A percentile compares a stretch with the other conserved stretches of the same genome.
phyloP scores from a whole-genome alignment of 768 basidiomycete species.

The Bullera alba region DNA sequence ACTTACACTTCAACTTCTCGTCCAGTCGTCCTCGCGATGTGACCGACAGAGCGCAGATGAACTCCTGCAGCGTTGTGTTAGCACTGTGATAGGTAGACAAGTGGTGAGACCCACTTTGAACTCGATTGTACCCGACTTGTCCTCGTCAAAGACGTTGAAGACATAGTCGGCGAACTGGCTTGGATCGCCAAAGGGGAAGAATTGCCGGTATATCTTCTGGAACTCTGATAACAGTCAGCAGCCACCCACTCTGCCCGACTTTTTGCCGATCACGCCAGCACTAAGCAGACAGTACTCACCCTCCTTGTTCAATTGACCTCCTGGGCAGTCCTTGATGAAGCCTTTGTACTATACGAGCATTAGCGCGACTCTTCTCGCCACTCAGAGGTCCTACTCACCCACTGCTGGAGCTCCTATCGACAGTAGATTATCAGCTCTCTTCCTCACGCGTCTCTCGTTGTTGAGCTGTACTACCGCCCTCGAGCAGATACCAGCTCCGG shows the following conservation, averaged over 20 bases:
- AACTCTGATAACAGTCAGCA: constrained; percentile 56
- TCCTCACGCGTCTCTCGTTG: neutral
- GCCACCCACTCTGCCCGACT: neutral
- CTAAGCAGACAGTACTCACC: constrained; percentile 16
- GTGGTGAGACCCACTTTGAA: constrained; percentile 65
- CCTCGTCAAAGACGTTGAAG: constrained; percentile 65
- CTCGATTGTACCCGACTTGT: constrained; percentile 66
- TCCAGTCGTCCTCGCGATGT: constrained; percentile 88
- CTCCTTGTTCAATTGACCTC: constrained; percentile 88
- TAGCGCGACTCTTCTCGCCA: constrained; percentile 12
- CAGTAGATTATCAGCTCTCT: constrained; percentile 1
- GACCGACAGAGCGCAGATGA: constrained; percentile 93
- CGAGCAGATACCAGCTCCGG: neutral
- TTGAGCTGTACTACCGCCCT: neutral
- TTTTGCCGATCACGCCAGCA: neutral
- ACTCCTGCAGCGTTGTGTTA: constrained; percentile 46
- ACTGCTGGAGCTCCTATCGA: constrained; percentile 43
- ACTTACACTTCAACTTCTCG: constrained; percentile 94
- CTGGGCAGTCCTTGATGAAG: constrained; percentile 96
- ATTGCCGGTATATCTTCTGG: constrained; percentile 96
- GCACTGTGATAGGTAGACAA: neutral
- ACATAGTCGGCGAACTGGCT: constrained; percentile 95
- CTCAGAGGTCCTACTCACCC: constrained; percentile 20
- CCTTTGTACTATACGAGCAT: constrained; percentile 75
- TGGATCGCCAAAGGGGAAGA: constrained; percentile 99